Evolutionary conservation across 2,329 filamentous ascomycete species (phyloP).

Genomic region (Cucurbitaria berberidis): DNA sequence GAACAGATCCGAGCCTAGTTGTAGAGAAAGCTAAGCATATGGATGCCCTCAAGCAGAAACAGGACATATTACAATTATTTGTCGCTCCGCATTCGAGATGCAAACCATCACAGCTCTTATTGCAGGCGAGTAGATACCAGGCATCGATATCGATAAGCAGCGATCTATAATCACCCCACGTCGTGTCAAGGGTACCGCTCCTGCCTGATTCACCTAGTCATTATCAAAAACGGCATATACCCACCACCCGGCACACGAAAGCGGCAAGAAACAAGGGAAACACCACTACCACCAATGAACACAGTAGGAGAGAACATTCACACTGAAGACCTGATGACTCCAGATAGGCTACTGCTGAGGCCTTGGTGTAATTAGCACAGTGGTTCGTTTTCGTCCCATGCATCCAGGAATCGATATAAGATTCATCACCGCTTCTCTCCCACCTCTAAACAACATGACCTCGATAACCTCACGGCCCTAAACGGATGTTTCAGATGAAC

Average conservation of each 20-base stretch:
- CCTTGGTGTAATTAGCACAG: not conserved
- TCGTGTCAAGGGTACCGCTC: not conserved
- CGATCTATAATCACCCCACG: not conserved
- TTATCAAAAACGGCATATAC: not conserved
- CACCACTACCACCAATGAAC: not conserved
- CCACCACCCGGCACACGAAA: not conserved
- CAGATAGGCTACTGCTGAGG: not conserved
- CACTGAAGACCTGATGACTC: not conserved
- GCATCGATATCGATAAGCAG: slow-evolving; percentile 2
- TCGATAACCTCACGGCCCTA: not conserved
- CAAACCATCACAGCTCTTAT: not conserved
- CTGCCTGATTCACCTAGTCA: not conserved
- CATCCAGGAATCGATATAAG: not conserved
- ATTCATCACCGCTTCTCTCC: not conserved
- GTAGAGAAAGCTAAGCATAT: no score
- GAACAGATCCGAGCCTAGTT: no score
- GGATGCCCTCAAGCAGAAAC: no score
- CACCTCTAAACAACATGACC: not conserved
- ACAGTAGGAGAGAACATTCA: not conserved
- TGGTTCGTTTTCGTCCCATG: not conserved
- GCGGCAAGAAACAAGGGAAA: not conserved
- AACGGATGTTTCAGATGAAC: not conserved
- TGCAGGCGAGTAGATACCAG: not conserved
- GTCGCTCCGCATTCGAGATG: slow-evolving; percentile 6
- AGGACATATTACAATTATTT: no score